These are phyloP conservation scores for Vitis hybrid DNA, from an alignment of 177 flowering plant species.

Conservation along the genomic window DNA sequence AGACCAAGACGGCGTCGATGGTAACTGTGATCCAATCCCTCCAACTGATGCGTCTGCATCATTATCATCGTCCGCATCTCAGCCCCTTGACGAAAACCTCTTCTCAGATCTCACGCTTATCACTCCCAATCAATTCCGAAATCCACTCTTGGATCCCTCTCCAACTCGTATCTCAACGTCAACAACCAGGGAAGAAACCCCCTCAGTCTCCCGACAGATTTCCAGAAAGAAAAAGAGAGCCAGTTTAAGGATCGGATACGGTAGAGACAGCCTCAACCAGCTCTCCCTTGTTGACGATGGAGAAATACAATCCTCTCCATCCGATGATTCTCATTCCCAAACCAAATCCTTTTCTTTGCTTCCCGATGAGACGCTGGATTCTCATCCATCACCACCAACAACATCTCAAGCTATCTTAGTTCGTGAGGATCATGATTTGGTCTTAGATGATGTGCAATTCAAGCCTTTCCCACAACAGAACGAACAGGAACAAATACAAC, in stretches of 20 bases:
- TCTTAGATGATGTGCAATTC: neutral
- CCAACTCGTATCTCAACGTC: conserved; percentile 6
- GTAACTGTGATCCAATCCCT: conserved; percentile 14
- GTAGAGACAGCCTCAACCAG: conserved; percentile 30
- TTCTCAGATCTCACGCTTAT: conserved; percentile 74
- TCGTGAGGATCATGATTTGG: too few relatives aligned
- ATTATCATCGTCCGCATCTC: conserved; percentile 14
- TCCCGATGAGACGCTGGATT: neutral
- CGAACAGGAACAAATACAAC: neutral
- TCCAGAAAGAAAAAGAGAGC: conserved; percentile 65
- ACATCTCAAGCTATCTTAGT: too few relatives aligned
- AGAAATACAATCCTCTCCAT: neutral
- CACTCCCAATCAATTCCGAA: conserved; percentile 22
- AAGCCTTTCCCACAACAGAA: neutral
- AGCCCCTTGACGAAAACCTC: conserved; percentile 76
- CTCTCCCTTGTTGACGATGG: neutral
- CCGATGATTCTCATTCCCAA: neutral
- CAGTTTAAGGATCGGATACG: conserved; percentile 65
- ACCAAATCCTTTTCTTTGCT: neutral
- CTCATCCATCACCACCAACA: neutral
- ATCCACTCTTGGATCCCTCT: neutral
- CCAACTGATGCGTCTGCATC: neutral
- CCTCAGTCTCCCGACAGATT: conserved; percentile 28
- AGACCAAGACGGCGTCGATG: neutral
- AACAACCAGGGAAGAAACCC: neutral